These are phyloP conservation scores for Linderina pennispora DNA, from an alignment of 192 early-diverging fungal genomes.

Conservation along the genomic window DNA sequence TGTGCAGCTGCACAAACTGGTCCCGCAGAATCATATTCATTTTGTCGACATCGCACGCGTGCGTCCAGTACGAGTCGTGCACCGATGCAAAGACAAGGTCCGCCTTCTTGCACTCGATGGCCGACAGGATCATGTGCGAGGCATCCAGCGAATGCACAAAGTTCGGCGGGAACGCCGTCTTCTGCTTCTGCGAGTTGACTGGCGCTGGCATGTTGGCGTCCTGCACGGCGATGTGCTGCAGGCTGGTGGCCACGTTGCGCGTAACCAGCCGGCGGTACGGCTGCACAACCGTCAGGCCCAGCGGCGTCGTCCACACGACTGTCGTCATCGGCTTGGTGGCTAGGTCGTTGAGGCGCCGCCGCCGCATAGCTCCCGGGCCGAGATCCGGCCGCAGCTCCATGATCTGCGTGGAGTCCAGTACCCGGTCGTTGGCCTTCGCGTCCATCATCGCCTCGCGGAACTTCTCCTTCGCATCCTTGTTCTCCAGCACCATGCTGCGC, in stretches of 20 bases:
- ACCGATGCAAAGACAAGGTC: conserved; percentile 89
- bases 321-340: conserved; percentile 71
- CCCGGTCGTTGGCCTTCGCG: conserved; percentile 5
- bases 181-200: conserved; percentile 88
- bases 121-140: conserved; percentile 94
- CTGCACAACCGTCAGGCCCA: conserved; percentile 91
- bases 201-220: conserved; percentile 67
- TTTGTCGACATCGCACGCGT: conserved; percentile 79
- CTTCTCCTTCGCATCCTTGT: conserved; percentile 18
- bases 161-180: conserved; percentile 96
- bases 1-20: conserved; percentile 84
- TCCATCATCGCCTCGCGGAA: conserved; percentile 13
- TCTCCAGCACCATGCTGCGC: conserved; percentile 23
- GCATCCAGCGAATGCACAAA: conserved; percentile 98
- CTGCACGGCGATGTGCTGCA: conserved; percentile 71
- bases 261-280: conserved; percentile 79
- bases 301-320: conserved; percentile 94
- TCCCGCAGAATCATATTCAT: conserved; percentile 86
- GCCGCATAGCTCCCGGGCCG: conserved; percentile 25
- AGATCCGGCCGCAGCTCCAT: conserved; percentile 27
- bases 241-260: conserved; percentile 64
- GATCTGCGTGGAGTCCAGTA: conserved; percentile 11
- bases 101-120: conserved; percentile 71
- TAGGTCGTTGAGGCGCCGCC: conserved; percentile 27
- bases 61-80: conserved; percentile 98